Conservation (phyloP, 305 asterid genomes). For the Solanum hybrid region DNA sequence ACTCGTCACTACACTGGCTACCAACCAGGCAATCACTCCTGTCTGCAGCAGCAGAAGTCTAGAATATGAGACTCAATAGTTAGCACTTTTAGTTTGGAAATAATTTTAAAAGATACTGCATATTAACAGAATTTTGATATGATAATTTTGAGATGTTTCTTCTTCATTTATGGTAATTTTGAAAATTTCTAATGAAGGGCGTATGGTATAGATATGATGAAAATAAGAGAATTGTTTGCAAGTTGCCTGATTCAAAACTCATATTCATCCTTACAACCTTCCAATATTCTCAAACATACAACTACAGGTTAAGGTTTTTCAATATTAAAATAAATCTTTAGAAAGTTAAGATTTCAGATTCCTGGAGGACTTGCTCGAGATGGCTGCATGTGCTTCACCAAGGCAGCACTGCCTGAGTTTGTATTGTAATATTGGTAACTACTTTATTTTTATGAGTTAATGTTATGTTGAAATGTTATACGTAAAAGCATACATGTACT, state of each 20-base stretch:
- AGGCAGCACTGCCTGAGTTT: not conserved
- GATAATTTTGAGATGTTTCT: not conserved
- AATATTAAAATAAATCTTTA: not conserved
- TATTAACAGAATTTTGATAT: not conserved
- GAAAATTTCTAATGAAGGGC: not conserved
- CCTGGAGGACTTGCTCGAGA: not conserved
- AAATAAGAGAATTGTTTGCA: not conserved
- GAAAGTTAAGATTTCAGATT: not conserved
- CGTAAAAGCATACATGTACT: not conserved
- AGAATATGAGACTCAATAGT: not conserved
- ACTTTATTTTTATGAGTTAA: not conserved
- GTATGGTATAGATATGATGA: not conserved
- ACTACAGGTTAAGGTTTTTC: not conserved
- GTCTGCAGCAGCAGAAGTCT: not conserved
- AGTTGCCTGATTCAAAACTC: not conserved
- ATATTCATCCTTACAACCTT: not conserved
- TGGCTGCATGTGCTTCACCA: not conserved
- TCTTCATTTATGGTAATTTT: not conserved
- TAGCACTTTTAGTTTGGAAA: not conserved
- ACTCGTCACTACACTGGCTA: not conserved
- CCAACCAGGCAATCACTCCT: not conserved
- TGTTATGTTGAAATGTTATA: not conserved
- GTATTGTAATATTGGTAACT: not conserved
- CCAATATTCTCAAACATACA: not conserved
- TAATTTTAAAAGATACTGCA: not conserved